Base-by-base conservation (phyloP, 345 rosid species). In the Populus nigra region DNA sequence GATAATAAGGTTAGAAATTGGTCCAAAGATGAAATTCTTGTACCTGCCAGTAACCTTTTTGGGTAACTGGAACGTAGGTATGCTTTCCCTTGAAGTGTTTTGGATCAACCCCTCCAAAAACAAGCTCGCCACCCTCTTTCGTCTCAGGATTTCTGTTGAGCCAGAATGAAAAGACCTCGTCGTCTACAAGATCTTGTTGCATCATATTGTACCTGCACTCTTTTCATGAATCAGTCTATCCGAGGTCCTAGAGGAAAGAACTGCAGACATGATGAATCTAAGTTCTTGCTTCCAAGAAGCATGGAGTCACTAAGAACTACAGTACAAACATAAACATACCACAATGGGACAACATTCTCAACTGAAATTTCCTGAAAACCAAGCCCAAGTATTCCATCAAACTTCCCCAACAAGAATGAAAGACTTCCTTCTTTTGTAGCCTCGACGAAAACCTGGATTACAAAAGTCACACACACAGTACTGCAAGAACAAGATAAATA, bases 21-120 rank as follows among this genome's bases (percentile, higher is more conserved):
- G 10, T 59, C 8, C 0, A 45, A 3, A 59, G 13, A n/a, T 45
- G 2, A n/a, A 27, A 35, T 50, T 9, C 3, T 68, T 29, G 2
- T 84, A 93, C 93, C 93, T 93, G 94, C 98, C 98, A 93, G 69
- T 90, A 93, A 73, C 98, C 98, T 75, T 88, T 90, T 63, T 25
- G 57, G 27, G 91, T 89, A 50, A 93, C 85, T 23, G 93, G 93
- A 57, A 93, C 94, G 75, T 86, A 91, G 4, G 90, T 87, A 76
- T 93, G 98, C 77, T 89, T 85, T 55, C 98, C 98, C 76, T 77
- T 88, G 29, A 67, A 92, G 73, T 90, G 97, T 4, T 82, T 83
- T 25, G 78, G 65, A 71, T 93, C 95, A 78, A 88, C 85, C 72
- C 98, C 97, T 1, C 98, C 98, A 76, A 93, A 90, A 68, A 93